Conservation (phyloP, 2,329 filamentous ascomycete genomes). For the Cladorrhinum sp. region DNA sequence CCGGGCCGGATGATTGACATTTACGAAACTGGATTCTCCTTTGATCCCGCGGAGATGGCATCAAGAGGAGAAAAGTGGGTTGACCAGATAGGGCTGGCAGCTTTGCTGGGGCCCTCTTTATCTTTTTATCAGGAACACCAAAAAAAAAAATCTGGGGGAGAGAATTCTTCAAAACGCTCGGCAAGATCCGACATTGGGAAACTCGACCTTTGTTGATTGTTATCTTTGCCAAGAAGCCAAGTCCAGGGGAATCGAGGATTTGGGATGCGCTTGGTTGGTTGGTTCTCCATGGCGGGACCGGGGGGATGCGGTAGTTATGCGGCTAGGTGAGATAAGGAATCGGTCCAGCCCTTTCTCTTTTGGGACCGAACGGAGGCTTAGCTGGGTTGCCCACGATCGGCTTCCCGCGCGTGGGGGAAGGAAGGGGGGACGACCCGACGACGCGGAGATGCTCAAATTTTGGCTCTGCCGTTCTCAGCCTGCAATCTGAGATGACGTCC, state of each 20-base stretch:
- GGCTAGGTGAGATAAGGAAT: not conserved
- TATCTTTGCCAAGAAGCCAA: constrained; percentile 1
- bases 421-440: not conserved
- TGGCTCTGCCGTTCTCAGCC: not conserved
- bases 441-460: not conserved
- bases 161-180: not conserved
- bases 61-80: not conserved
- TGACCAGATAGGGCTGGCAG: no score
- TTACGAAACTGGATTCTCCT: not conserved
- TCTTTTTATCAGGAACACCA: not conserved
- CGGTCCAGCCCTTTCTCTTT: not conserved
- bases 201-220: not conserved
- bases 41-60: constrained; percentile 3
- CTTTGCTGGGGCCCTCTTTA: no score
- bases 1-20: not conserved
- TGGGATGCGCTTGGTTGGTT: not conserved
- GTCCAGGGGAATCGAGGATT: not conserved
- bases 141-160: not conserved
- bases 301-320: not conserved
- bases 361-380: not conserved
- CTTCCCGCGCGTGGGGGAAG: not conserved
- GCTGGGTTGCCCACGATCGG: not conserved
- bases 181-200: not conserved
- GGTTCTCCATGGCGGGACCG: not conserved
- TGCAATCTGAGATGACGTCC: not conserved